These are phyloP conservation scores for Eucalyptus tenuipes DNA, from an alignment of 345 rosid genomes.

Conservation along the genomic window DNA sequence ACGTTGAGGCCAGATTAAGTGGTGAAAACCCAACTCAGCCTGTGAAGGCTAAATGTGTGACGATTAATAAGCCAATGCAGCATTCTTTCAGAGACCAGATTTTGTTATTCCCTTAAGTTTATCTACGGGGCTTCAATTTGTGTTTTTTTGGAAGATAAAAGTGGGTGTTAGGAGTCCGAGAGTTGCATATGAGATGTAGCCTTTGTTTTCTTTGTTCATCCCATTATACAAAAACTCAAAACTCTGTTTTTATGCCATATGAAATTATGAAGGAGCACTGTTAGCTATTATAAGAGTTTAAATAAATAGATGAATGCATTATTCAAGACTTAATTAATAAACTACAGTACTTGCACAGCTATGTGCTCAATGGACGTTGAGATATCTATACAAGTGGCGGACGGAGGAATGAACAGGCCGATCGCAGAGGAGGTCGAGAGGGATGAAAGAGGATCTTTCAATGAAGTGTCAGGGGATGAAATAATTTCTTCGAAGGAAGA, in stretches of 20 bases:
- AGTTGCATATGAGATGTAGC: background rate
- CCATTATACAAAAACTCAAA: too few relatives aligned
- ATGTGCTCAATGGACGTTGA: too few relatives aligned
- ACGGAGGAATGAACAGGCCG: fast-evolving
- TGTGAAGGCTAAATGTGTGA: background rate
- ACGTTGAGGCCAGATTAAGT: background rate
- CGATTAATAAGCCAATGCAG: background rate
- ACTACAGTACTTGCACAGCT: fast-evolving
- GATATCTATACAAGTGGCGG: too few relatives aligned
- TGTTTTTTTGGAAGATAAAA: too few relatives aligned
- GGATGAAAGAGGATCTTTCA: too few relatives aligned
- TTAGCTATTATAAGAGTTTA: too few relatives aligned
- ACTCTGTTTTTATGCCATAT: fast-evolving
- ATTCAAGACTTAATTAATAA: too few relatives aligned
- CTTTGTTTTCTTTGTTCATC: background rate
- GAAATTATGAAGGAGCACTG: too few relatives aligned
- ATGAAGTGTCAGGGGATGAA: background rate
- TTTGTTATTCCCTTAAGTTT: background rate
- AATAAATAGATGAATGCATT: too few relatives aligned
- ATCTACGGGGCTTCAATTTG: background rate
- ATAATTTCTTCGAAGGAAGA: background rate
- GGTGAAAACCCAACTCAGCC: background rate
- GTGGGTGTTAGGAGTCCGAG: fast-evolving
- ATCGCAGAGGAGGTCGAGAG: too few relatives aligned
- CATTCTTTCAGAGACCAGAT: background rate